These are phyloP conservation scores for Zychaea mexicana DNA, from an alignment of 371 early-diverging fungal genomes.

Conservation along the genomic window DNA sequence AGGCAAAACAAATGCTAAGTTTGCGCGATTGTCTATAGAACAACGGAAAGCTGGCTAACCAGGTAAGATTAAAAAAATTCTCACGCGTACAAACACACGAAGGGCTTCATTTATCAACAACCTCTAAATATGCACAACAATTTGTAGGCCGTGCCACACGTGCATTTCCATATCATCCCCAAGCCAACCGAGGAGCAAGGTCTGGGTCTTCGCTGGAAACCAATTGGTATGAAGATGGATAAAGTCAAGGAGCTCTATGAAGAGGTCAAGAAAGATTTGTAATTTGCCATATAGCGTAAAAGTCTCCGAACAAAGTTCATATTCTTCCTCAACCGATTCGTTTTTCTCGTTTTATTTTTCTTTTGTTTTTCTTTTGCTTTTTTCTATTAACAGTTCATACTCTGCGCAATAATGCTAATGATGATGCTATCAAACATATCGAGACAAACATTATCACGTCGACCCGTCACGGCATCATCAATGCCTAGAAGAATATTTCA, in stretches of 20 bases:
- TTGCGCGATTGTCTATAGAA: constrained; percentile 43
- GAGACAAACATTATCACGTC: background rate
- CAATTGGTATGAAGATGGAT: constrained; percentile 32
- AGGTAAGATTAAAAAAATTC: constrained; percentile 37
- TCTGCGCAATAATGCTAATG: background rate
- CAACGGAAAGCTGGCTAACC: constrained; percentile 75
- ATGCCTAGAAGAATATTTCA: background rate
- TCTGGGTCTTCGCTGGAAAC: constrained; percentile 70
- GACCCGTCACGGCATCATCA: background rate
- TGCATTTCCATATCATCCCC: constrained; percentile 92
- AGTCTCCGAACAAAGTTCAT: background rate
- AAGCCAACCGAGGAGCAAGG: constrained; percentile 76
- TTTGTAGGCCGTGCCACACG: constrained; percentile 77
- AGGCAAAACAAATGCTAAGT: background rate
- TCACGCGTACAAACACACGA: background rate
- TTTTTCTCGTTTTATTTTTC: background rate
- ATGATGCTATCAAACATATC: background rate
- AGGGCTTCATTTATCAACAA: background rate
- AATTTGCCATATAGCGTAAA: too few relatives aligned
- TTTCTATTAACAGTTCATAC: too few relatives aligned
- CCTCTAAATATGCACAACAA: background rate
- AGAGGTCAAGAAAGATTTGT: constrained; percentile 42
- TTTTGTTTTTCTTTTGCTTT: background rate
- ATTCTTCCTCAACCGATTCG: background rate
- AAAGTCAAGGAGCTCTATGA: constrained; percentile 28